A percentile compares a stretch with the other conserved stretches of the same genome.
These are phyloP conservation scores for Chondrus crispus DNA, from an alignment of 23 red algal genomes.

Conservation along the genomic window DNA sequence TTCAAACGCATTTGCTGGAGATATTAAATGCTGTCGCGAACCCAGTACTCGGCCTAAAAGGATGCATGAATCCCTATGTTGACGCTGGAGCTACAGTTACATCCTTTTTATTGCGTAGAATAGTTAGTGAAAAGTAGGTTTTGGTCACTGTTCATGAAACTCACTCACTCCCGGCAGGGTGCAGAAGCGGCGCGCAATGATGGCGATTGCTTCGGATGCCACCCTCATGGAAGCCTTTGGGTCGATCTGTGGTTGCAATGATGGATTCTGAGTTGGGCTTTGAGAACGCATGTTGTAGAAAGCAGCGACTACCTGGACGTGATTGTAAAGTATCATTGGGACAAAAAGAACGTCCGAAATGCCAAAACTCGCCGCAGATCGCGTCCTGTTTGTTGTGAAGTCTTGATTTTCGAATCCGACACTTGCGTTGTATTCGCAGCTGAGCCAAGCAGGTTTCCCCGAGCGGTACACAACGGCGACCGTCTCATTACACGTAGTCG, in stretches of 20 bases:
- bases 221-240: slow-evolving; percentile 51
- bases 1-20: too few relatives aligned
- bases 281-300: slow-evolving; percentile 50
- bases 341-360: slow-evolving; percentile 54
- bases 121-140: too few relatives aligned
- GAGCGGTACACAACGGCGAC: slow-evolving; percentile 40
- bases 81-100: too few relatives aligned
- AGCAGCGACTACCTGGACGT: slow-evolving; percentile 45
- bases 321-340: slow-evolving; percentile 56
- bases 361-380: slow-evolving; percentile 25
- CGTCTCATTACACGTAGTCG: slow-evolving; percentile 26
- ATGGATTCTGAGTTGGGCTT: background rate
- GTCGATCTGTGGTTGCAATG: slow-evolving; percentile 35
- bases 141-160: background rate
- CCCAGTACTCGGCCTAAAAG: too few relatives aligned
- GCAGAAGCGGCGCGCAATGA: slow-evolving; percentile 27
- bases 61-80: too few relatives aligned
- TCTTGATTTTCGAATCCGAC: slow-evolving; percentile 35
- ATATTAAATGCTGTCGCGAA: too few relatives aligned
- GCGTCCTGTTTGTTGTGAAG: slow-evolving; percentile 21
- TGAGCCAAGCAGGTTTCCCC: slow-evolving; percentile 48
- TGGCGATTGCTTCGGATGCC: slow-evolving; percentile 40
- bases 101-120: too few relatives aligned
- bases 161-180: slow-evolving; percentile 20
- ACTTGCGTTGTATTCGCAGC: slow-evolving; percentile 29